Base-by-base conservation (phyloP, 352 stramenopile species). In the Pythium brassicae region DNA sequence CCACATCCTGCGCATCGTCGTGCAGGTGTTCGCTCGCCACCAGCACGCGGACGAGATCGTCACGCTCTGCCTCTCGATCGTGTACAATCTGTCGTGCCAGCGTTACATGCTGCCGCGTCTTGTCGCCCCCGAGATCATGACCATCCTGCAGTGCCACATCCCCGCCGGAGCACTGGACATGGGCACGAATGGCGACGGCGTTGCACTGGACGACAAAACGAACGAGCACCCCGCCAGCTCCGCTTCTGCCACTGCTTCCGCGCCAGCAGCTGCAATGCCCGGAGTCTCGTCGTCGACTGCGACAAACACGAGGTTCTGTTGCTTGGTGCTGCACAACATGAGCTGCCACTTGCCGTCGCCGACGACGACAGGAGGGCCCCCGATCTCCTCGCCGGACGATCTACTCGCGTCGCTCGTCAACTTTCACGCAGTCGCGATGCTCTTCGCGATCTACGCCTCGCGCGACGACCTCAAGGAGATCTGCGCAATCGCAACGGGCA, bases 21-120 rank as follows among this genome's bases (percentile, higher is more conserved):
- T 82, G 23, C 80, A 90, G 34, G 80, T 90, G 4, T 59, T 88
- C 14, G 59, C 74, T 9, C 76, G 80, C 14, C 76, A 87, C 20
- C 61, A 60, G 1, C 59, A 63, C 40, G 79, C 69, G 27, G 51
- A 55, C 20, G 77, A 90, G 27, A 69, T 88, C 37, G 63, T 83
- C 48, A 85, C 77, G 11, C 61, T 92, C 4, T 92, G 78, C 55
- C 53, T 92, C 4, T 80, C 76, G 51, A 75, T 86, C 3, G 49
- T 91, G 23, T 92, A 92, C 69, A 92, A 92, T 32, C 51, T 90
- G 17, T 87, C 80, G 3, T 92, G 83, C 40, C 75, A 87, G 56
- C 55, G 70, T 10, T 40, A 43, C 4, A 66, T 80, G 1, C 57
- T 91, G 2, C 49, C 64, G 25, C 59, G 77, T 10, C 72, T 92